A percentile compares a stretch with the other conserved stretches of the same genome.
Evolutionary conservation across 495 filamentous ascomycete genomes (phyloP).

Genomic region (Hypoxylon lenormandii): DNA sequence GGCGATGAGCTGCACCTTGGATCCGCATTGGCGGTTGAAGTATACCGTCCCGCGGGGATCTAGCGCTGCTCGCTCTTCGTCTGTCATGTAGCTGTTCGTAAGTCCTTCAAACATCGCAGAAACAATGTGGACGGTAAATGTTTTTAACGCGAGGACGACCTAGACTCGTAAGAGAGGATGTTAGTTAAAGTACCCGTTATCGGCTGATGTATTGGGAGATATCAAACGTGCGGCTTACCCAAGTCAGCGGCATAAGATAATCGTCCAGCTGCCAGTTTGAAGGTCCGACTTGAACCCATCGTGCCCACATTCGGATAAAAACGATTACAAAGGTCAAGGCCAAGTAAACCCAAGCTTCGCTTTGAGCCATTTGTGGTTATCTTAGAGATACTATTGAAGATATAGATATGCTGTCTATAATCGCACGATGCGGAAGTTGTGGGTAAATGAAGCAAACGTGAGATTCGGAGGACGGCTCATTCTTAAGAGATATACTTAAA

Average conservation of each 20-base stretch:
- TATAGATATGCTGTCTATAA: no score
- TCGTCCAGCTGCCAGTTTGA: constrained; percentile 66
- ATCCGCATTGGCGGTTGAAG: constrained; percentile 37
- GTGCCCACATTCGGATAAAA: constrained; percentile 59
- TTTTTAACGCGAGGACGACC: constrained; percentile 54
- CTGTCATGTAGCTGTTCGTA: constrained; percentile 71
- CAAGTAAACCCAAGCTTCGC: constrained; percentile 66
- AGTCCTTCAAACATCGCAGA: constrained; percentile 63
- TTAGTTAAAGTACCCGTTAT: not conserved
- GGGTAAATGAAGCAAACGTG: no score
- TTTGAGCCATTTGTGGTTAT: constrained; percentile 5
- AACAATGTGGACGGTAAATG: constrained; percentile 52
- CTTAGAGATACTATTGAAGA: no score
- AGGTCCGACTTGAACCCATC: constrained; percentile 64
- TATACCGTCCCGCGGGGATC: constrained; percentile 64
- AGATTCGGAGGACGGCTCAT: no score
- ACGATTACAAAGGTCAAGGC: constrained; percentile 64
- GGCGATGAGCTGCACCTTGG: constrained; percentile 61
- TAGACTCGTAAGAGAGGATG: constrained; percentile 10
- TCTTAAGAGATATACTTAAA: no score
- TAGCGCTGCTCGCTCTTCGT: constrained; percentile 60
- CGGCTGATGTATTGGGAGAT: not conserved
- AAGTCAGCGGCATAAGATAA: constrained; percentile 69
- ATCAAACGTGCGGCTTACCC: constrained; percentile 52
- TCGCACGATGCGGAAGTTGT: no score